Percentiles rank a stretch among this genome's conserved stretches.
Evolutionary conservation across 2,329 filamentous ascomycete species (phyloP).

Genomic region (Gliomastix tumulicola): DNA sequence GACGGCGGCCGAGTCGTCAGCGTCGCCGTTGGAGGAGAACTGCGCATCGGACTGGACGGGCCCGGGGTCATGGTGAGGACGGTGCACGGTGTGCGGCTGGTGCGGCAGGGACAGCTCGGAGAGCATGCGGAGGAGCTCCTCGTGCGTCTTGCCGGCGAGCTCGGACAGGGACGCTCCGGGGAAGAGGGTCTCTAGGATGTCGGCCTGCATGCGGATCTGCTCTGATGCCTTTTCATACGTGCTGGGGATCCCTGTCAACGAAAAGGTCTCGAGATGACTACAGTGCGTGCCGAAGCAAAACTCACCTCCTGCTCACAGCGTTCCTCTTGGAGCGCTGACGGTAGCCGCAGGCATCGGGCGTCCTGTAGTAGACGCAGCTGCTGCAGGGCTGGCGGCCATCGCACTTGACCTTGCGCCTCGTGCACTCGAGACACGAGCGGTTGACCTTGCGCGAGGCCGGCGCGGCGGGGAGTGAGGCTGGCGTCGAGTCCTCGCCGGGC

Average conservation of each 20-base stretch:
- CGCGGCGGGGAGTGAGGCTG: not conserved
- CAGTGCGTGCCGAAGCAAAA: not conserved
- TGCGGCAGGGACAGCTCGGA: not conserved
- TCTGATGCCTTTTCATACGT: slow-evolving; percentile 15
- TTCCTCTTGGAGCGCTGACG: slow-evolving; percentile 19
- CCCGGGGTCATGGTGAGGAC: too few species aligned
- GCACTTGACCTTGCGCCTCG: slow-evolving; percentile 22
- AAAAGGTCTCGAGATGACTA: not conserved
- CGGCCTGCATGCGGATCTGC: slow-evolving; percentile 12
- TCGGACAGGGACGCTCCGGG: slow-evolving; percentile 8
- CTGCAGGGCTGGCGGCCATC: slow-evolving; percentile 20
- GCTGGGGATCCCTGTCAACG: slow-evolving; percentile 4
- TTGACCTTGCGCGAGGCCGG: slow-evolving; percentile 5
- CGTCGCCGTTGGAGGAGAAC: not conserved
- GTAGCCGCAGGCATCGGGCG: slow-evolving; percentile 16
- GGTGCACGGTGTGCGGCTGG: too few species aligned
- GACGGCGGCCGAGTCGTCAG: slow-evolving; percentile 12
- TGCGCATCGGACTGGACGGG: too few species aligned
- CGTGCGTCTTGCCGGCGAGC: slow-evolving; percentile 11
- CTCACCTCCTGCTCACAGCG: slow-evolving; percentile 18
- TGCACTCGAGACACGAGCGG: slow-evolving; percentile 8
- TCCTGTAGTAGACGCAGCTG: slow-evolving; percentile 27
- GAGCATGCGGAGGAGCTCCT: slow-evolving; percentile 8
- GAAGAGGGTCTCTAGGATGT: slow-evolving; percentile 13
- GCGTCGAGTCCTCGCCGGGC: not conserved